Conservation (phyloP, 305 asterid genomes). For the Solanum hybrid region DNA sequence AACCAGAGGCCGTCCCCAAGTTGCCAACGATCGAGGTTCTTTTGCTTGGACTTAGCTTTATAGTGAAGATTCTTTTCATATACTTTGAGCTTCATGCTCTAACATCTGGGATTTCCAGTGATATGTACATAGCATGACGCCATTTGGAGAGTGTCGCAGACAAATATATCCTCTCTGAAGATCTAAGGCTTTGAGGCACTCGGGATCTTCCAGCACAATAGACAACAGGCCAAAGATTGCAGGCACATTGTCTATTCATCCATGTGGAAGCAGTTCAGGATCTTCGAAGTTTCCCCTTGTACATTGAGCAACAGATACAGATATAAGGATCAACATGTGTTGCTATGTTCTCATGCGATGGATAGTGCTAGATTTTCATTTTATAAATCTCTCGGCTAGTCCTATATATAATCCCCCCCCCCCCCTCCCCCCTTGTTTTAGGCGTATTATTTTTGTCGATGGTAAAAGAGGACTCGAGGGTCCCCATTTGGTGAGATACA, state of each 20-base stretch:
- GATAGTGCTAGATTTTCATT: constrained; percentile 11
- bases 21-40: constrained; percentile 86
- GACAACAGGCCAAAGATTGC: neutral
- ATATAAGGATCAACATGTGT: constrained; percentile 7
- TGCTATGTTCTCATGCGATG: neutral
- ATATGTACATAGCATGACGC: constrained; percentile 62
- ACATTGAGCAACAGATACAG: constrained; percentile 17
- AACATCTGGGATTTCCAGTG: constrained; percentile 60
- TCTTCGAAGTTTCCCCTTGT: constrained; percentile 12
- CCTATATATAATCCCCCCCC: neutral
- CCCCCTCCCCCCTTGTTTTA: neutral
- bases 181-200: constrained; percentile 12
- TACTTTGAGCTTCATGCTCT: constrained; percentile 43
- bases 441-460: constrained; percentile 18
- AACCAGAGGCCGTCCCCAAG: constrained; percentile 98
- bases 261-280: constrained; percentile 7
- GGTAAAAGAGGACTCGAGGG: constrained; percentile 7
- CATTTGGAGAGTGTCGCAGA: constrained; percentile 19
- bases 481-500: constrained; percentile 14
- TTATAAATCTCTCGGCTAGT: neutral
- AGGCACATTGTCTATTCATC: neutral
- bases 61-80: constrained; percentile 24
- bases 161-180: constrained; percentile 13
- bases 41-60: constrained; percentile 75
- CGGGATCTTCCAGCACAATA: neutral